These are phyloP conservation scores for Acidiella bohemica DNA, from an alignment of 495 filamentous ascomycete species.

Conservation along the genomic window DNA sequence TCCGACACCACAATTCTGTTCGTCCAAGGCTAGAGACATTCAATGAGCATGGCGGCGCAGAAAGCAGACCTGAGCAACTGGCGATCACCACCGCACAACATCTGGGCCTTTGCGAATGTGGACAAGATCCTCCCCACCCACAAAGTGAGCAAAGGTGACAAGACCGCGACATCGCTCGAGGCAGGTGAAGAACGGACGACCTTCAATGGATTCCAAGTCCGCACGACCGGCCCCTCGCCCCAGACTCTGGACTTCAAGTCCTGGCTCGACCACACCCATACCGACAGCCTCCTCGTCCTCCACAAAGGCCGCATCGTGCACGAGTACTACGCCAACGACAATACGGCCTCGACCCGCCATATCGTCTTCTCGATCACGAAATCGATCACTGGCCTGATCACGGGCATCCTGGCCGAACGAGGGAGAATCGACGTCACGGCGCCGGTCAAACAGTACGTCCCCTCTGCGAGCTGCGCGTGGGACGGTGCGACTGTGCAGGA, in stretches of 20 bases:
- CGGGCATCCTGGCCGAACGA: constrained; percentile 6
- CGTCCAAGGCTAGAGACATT: too few relatives aligned
- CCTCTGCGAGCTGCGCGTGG: neutral
- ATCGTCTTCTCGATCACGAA: constrained; percentile 15
- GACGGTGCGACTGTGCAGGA: constrained; percentile 10
- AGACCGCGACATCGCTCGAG: neutral
- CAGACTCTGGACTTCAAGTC: constrained; percentile 1
- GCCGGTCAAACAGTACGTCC: constrained; percentile 7
- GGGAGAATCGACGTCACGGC: constrained; percentile 7
- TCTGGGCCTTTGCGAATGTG: constrained; percentile 9
- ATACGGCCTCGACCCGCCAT: constrained; percentile 2
- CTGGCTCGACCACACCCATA: constrained; percentile 4
- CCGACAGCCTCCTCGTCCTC: constrained; percentile 12
- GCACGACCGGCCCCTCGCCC: too few relatives aligned
- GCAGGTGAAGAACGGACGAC: neutral
- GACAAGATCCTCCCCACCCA: constrained; percentile 4
- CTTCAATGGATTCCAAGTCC: constrained; percentile 7
- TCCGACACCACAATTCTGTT: too few relatives aligned
- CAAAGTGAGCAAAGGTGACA: neutral
- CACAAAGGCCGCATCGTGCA: constrained; percentile 8
- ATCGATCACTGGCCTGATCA: constrained; percentile 10
- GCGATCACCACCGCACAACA: constrained; percentile 8
- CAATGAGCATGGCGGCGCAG: too few relatives aligned
- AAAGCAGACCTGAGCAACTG: constrained; percentile 13
- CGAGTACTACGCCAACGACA: constrained; percentile 9